phyloP scores from a whole-genome alignment of 23 red algal genomes.

The Gracilaria domingensis region DNA sequence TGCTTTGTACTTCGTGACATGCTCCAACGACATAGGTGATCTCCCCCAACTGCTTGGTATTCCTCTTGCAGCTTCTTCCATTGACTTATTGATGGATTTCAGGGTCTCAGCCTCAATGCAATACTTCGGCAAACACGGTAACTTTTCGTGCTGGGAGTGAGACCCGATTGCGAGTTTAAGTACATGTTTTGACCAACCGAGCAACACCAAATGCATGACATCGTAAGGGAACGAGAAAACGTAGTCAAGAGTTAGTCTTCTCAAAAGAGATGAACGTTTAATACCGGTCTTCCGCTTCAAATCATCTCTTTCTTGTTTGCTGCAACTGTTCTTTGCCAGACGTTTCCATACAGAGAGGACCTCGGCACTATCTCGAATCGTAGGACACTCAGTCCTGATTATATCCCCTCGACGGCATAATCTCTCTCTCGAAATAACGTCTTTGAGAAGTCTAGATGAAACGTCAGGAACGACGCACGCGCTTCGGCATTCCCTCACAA shows the following conservation, averaged over 20 bases:
- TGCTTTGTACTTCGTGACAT: constrained; percentile 9
- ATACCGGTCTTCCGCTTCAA: too few species aligned
- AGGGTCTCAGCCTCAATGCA: too few species aligned
- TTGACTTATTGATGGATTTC: too few species aligned
- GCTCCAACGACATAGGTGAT: neutral
- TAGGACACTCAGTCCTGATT: too few species aligned
- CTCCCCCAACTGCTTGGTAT: constrained; percentile 22
- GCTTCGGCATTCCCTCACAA: neutral
- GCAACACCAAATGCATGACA: constrained; percentile 12
- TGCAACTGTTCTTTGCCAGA: neutral
- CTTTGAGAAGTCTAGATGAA: neutral
- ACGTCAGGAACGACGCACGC: neutral
- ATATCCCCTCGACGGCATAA: too few species aligned
- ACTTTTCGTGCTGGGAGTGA: too few species aligned
- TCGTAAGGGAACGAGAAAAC: constrained; percentile 20
- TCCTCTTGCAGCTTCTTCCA: neutral
- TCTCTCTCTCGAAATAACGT: too few species aligned
- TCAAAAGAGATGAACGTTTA: too few species aligned
- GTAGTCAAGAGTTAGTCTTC: too few species aligned
- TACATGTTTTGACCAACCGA: constrained; percentile 24
- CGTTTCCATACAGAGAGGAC: neutral
- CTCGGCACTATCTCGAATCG: neutral
- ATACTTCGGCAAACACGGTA: too few species aligned
- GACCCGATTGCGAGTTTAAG: too few species aligned
- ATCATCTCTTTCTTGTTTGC: neutral